Evolutionary conservation across 148 eudicot species (phyloP).

Genomic region (Limonium bicolor): DNA sequence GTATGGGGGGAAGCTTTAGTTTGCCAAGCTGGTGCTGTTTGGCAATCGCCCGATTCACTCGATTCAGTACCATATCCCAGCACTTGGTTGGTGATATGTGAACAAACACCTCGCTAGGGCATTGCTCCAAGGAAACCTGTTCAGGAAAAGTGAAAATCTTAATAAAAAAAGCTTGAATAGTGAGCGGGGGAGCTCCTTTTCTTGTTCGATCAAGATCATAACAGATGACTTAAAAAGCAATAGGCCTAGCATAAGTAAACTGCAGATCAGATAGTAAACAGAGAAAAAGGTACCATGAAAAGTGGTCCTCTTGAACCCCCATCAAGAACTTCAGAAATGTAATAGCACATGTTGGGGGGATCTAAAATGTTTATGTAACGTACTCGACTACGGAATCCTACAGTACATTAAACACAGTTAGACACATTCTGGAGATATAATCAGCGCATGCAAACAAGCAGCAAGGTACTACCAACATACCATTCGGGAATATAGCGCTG

Average conservation of each 20-base stretch:
- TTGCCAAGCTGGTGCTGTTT: slow-evolving; percentile 77
- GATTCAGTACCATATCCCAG: slow-evolving; percentile 89
- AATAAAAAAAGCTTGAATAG: too few relatives aligned
- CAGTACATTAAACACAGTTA: neutral
- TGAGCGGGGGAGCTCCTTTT: too few relatives aligned
- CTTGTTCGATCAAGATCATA: too few relatives aligned
- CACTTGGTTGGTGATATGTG: slow-evolving; percentile 58
- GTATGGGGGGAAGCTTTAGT: slow-evolving; percentile 65
- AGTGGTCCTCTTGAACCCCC: slow-evolving; percentile 70
- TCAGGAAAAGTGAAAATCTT: neutral
- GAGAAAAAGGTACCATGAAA: slow-evolving; percentile 62
- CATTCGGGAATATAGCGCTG: slow-evolving; percentile 84
- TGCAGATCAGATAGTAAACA: too few relatives aligned
- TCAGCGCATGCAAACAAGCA: neutral
- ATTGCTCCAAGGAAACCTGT: slow-evolving; percentile 69
- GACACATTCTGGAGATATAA: neutral
- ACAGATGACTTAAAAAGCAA: too few relatives aligned
- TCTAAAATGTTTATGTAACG: slow-evolving; percentile 57
- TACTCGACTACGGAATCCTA: slow-evolving; percentile 86
- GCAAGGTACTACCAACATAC: slow-evolving; percentile 20
- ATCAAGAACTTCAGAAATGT: slow-evolving; percentile 76
- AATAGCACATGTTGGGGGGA: slow-evolving; percentile 62
- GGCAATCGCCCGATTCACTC: slow-evolving; percentile 77
- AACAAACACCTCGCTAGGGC: slow-evolving; percentile 54
- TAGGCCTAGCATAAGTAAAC: neutral